phyloP scores from a whole-genome alignment of 768 basidiomycete genomes.

The Agaricus sinodeliciosus region DNA sequence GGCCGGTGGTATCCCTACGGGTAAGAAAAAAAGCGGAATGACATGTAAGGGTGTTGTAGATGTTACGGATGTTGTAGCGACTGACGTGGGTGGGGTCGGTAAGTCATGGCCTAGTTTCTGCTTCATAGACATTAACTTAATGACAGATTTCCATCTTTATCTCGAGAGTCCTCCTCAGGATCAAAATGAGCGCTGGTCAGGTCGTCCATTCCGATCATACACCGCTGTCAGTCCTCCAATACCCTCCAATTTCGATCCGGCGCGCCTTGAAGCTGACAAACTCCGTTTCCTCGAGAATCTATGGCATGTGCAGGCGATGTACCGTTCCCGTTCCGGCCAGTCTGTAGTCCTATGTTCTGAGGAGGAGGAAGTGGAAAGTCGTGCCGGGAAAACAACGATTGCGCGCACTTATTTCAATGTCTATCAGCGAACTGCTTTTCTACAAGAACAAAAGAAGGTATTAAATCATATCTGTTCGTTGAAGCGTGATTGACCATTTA shows the following conservation, averaged over 20 bases:
- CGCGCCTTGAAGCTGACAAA: slow-evolving; percentile 61
- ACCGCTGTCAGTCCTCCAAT: slow-evolving; percentile 74
- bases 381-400: slow-evolving; percentile 50
- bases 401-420: slow-evolving; percentile 88
- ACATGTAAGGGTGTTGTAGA: slow-evolving; percentile 82
- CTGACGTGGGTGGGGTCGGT: slow-evolving; percentile 86
- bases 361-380: slow-evolving; percentile 70
- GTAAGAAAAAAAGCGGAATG: slow-evolving; percentile 76
- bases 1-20: slow-evolving; percentile 50
- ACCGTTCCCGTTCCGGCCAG: slow-evolving; percentile 65
- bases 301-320: slow-evolving; percentile 82
- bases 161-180: slow-evolving; percentile 79
- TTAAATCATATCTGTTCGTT: slow-evolving; percentile 9
- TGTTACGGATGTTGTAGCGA: slow-evolving; percentile 74
- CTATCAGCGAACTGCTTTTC: slow-evolving; percentile 74
- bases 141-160: slow-evolving; percentile 76
- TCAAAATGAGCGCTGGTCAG: slow-evolving; percentile 82
- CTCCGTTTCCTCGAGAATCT: slow-evolving; percentile 81
- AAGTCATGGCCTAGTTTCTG: slow-evolving; percentile 19
- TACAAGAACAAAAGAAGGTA: slow-evolving; percentile 79
- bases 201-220: slow-evolving; percentile 75
- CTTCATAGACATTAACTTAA: neutral
- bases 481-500: slow-evolving; percentile 1
- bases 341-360: slow-evolving; percentile 67
- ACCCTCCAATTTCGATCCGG: slow-evolving; percentile 59